Evolutionary conservation across 2,329 filamentous ascomycete species (phyloP), one percentile per base, ranked within the genome.

Genomic region (Diaporthe sp.): DNA sequence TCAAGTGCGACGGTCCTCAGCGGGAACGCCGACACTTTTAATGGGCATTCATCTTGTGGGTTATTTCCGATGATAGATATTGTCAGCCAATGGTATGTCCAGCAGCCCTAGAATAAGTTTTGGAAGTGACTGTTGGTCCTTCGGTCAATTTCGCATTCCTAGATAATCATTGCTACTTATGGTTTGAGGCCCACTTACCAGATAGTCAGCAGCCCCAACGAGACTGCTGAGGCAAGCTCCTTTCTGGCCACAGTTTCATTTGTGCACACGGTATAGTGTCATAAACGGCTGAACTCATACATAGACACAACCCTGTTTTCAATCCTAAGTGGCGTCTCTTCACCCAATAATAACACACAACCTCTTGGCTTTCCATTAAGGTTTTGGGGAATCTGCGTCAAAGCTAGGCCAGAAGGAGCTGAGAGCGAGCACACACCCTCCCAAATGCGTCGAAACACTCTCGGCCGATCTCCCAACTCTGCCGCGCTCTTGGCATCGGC

Each of bases 401-500:
- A 53, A 4, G 65, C 65, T 69, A 69, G 28, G 34, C 65, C 34
- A 39, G n/a, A 69, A 69, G 46, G 65, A 42, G 65, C 34, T 5
- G 42, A 22, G 17, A 65, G 42, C 15, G 37, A 28, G 15, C 39
- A 49, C 25, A 65, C 61, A 25, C 59, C 39, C 39, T 12, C 46
- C 59, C 25, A 44, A 37, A n/a, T 17, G 15, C 15, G 46, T 53
- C 34, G 65, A 68, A 68, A 68, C 65, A 39, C 22, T 5, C 34
- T 69, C 34, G 65, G 65, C 49, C 28, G 62, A 68, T 68, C 62
- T 53, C 13, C 34, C 65, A 34, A 4, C 13, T 69, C 46, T 55
- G 34, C 49, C 34, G 65, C 49, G 15, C 25, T 69, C 65, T 69
- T 69, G 65, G 65, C 65, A 68, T 68, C 65, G 65, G 65, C 31